Percentiles rank a stretch among this genome's conserved stretches.
phyloP scores from a whole-genome alignment of 2,329 filamentous ascomycete genomes.

The Trichophyton mentagrophytes region DNA sequence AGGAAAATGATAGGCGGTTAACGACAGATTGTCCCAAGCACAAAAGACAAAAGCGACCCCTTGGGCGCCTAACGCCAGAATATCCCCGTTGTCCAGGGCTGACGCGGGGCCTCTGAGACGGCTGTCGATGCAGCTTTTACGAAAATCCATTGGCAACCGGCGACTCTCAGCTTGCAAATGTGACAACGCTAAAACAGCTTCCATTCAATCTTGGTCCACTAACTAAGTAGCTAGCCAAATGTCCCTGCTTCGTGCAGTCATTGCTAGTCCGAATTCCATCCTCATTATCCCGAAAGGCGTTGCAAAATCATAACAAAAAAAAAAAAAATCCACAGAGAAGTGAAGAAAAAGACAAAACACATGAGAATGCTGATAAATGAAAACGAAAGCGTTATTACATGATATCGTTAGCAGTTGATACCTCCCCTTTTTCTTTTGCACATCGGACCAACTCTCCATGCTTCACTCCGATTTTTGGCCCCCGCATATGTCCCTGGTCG shows the following conservation, averaged over 20 bases:
- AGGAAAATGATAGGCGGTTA: constrained; percentile 1
- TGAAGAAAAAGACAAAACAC: constrained; percentile 12
- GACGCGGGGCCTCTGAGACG: neutral
- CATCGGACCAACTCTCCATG: neutral
- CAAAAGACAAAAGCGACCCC: neutral
- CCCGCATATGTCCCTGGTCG: constrained; percentile 6
- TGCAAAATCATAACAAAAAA: constrained; percentile 8
- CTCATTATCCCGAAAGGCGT: neutral
- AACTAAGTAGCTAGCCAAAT: neutral
- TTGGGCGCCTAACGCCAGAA: neutral
- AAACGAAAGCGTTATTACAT: constrained; percentile 8
- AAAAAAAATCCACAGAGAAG: constrained; percentile 11
- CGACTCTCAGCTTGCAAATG: neutral
- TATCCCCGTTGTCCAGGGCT: neutral
- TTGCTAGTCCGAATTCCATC: neutral
- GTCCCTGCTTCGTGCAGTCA: neutral
- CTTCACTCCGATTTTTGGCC: constrained; percentile 3
- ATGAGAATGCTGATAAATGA: constrained; percentile 15
- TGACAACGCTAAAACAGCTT: neutral
- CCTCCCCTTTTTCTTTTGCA: neutral
- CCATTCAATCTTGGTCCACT: neutral
- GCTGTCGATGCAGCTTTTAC: neutral
- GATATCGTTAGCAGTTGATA: constrained; percentile 1
- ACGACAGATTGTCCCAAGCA: neutral
- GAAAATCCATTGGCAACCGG: neutral